These are phyloP conservation scores for Blastocystis hominis DNA, from an alignment of 352 stramenopile species.

Conservation along the genomic window DNA sequence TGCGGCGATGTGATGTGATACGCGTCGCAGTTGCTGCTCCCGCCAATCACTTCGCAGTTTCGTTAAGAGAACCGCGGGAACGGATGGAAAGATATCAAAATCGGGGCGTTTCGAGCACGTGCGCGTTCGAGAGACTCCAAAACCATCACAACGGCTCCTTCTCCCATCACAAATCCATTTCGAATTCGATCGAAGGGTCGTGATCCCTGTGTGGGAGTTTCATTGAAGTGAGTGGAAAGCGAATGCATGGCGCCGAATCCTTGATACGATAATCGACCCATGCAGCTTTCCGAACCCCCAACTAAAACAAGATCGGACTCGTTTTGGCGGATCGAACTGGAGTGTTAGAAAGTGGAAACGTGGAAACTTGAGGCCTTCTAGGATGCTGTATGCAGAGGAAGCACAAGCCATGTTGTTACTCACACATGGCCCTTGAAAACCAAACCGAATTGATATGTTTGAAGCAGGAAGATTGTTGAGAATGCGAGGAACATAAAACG, in stretches of 20 bases:
- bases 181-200: constrained; percentile 85
- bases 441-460: constrained; percentile 78
- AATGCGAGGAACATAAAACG: constrained; percentile 83
- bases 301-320: constrained; percentile 68
- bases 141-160: constrained; percentile 74
- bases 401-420: constrained; percentile 88
- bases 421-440: constrained; percentile 87
- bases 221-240: constrained; percentile 86
- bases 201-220: constrained; percentile 74
- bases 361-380: constrained; percentile 75
- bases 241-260: constrained; percentile 88
- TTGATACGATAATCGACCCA: constrained; percentile 82
- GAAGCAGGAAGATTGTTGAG: constrained; percentile 82
- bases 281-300: constrained; percentile 82
- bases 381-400: constrained; percentile 87
- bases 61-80: neutral
- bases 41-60: constrained; percentile 19
- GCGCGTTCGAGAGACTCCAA: constrained; percentile 81
- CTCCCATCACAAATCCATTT: constrained; percentile 92
- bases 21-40: constrained; percentile 71
- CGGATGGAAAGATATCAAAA: constrained; percentile 68
- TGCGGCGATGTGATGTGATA: constrained; percentile 77
- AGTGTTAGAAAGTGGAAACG: neutral
- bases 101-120: constrained; percentile 72
- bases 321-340: constrained; percentile 68